Base-by-base conservation (phyloP, 2,329 filamentous ascomycete species). In the Mycosphaerella sp. region DNA sequence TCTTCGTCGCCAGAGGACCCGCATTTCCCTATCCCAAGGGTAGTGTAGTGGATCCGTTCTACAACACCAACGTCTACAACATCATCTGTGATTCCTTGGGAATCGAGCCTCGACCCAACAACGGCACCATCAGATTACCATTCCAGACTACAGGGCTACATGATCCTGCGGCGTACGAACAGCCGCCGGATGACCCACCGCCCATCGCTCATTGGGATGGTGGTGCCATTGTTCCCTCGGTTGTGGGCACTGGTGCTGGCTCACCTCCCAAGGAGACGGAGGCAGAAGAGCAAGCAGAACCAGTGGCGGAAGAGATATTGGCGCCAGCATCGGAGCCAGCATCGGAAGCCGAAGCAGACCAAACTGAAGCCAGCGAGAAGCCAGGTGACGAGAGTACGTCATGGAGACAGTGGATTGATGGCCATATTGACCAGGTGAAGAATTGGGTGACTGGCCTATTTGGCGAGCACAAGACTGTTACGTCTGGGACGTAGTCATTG, bases 11-110 rank as follows among this genome's bases (percentile, higher is more conserved):
- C 1, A 79, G 89, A 39, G 93, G 93, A 0, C 93, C 93, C 3
- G 91, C 92, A 0, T 98, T 98, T 67, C 88, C 89, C 0, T 91
- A 96, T 64, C 74, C 80, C 39, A 83, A 87, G 0, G 91, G 93
- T 63, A 95, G 87, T 69, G 81, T 84, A 59, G 72, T 97, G 32
- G 82, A 87, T 32, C 59, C 62, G 1, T 97, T 97, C 69, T 91
- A 96, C 80, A 97, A 97, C 61, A 91, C 83, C 55, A 87, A 96
- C 65, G 87, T 97, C 7, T 97, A 97, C 73, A 95, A 95, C 66
- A 88, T 97, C 58, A 73, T 97, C 43, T 96, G 92, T 69, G 91
- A 96, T 71, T 91, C 88, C 0, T 73, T 97, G 26, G 84, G 85
- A 10, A 74, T 97, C 54, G 70, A 71, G 4, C 87, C 90, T 0